These are phyloP conservation scores for Penicillium herquei DNA, from an alignment of 495 filamentous ascomycete genomes.

Conservation along the genomic window DNA sequence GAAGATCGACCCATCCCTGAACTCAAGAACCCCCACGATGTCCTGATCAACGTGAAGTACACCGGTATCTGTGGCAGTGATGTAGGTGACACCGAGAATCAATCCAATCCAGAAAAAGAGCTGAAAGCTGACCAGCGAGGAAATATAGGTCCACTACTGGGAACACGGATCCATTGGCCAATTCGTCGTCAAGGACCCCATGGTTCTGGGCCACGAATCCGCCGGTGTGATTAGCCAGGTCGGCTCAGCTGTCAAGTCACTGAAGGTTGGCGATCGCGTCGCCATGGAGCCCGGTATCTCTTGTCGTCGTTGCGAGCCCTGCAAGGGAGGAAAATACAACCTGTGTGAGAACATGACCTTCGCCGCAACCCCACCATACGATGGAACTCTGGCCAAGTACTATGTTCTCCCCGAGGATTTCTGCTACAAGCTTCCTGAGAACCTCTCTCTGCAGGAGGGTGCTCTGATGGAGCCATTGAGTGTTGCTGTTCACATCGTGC, in stretches of 20 bases:
- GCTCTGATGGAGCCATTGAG: slow-evolving; percentile 55
- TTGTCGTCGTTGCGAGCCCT: slow-evolving; percentile 52
- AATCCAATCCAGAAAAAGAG: background rate
- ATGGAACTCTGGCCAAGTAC: slow-evolving; percentile 56
- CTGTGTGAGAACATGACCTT: slow-evolving; percentile 53
- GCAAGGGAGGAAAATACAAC: slow-evolving; percentile 53
- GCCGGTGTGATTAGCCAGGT: slow-evolving; percentile 69
- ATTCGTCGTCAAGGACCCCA: slow-evolving; percentile 78
- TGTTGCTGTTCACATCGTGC: slow-evolving; percentile 55
- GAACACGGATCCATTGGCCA: slow-evolving; percentile 76
- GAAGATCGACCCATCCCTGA: slow-evolving; percentile 73
- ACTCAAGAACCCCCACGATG: slow-evolving; percentile 65
- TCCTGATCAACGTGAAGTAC: slow-evolving; percentile 77
- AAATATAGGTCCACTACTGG: slow-evolving; percentile 79
- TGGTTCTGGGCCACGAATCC: slow-evolving; percentile 94
- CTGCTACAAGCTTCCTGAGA: slow-evolving; percentile 51
- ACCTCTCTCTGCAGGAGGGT: slow-evolving; percentile 48
- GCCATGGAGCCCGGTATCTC: slow-evolving; percentile 55
- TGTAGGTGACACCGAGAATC: slow-evolving; percentile 41
- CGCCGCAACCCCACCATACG: slow-evolving; percentile 54
- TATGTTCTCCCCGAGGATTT: slow-evolving; percentile 55
- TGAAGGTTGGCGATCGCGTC: slow-evolving; percentile 49
- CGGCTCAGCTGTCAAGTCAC: slow-evolving; percentile 50
- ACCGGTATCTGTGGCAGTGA: slow-evolving; percentile 91
- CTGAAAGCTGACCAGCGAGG: background rate